These are phyloP conservation scores for Dichotomopilus funicola DNA, from an alignment of 2,329 filamentous ascomycete species.

Conservation along the genomic window DNA sequence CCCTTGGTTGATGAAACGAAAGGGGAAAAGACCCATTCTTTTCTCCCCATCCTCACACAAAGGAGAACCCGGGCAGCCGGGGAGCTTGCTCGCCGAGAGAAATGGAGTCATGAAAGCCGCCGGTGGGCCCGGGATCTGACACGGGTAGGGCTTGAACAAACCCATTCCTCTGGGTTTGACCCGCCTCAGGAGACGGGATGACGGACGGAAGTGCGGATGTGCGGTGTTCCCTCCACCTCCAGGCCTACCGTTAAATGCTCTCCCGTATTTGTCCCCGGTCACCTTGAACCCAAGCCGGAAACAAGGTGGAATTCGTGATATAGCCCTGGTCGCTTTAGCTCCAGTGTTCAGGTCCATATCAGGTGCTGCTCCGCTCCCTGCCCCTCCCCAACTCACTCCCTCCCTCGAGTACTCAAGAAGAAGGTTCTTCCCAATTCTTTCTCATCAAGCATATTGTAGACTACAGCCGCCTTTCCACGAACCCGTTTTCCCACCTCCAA, in stretches of 20 bases:
- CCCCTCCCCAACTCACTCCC: background rate
- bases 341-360: background rate
- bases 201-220: background rate
- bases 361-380: constrained; percentile 3
- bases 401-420: background rate
- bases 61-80: background rate
- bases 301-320: background rate
- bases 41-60: too few species aligned
- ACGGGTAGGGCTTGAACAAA: background rate
- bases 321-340: constrained; percentile 9
- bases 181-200: background rate
- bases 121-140: background rate
- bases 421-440: background rate
- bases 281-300: too few species aligned
- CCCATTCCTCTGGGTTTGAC: background rate
- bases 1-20: background rate
- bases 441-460: background rate
- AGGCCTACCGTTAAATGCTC: background rate
- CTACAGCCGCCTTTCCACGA: too few species aligned
- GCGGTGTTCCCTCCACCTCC: background rate
- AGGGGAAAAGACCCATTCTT: too few species aligned
- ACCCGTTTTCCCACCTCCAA: background rate
- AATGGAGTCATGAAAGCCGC: constrained; percentile 2
- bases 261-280: too few species aligned
- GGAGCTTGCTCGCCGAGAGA: background rate